phyloP scores from a whole-genome alignment of 306 rosid species.

The Acacia acuminata region DNA sequence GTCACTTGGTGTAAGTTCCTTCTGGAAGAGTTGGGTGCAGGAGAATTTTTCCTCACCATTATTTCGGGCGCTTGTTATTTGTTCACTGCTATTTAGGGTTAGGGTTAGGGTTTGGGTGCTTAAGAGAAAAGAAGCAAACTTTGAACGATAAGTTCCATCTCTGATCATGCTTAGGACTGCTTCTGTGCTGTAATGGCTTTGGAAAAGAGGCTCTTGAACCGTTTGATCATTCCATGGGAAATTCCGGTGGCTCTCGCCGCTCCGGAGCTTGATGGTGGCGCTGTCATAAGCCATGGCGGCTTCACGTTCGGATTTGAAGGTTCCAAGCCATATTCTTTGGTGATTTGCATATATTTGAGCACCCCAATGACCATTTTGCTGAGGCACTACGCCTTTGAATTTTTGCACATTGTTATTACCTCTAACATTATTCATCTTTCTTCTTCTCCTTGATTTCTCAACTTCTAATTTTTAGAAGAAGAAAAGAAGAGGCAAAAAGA shows the following conservation, averaged over 20 bases:
- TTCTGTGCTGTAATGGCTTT: constrained; percentile 52
- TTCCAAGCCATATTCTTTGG: constrained; percentile 91
- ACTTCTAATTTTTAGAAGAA: neutral
- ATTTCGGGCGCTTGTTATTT: constrained; percentile 11
- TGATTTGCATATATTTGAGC: constrained; percentile 86
- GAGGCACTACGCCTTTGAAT: constrained; percentile 84
- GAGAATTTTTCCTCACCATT: constrained; percentile 31
- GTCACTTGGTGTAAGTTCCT: constrained; percentile 87
- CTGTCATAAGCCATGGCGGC: constrained; percentile 94
- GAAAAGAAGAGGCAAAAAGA: neutral
- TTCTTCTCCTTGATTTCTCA: neutral
- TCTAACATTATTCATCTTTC: constrained; percentile 6
- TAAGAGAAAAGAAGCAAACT: constrained; percentile 51
- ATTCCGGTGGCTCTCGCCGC: constrained; percentile 63
- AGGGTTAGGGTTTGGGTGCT: constrained; percentile 25
- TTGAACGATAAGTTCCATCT: constrained; percentile 68
- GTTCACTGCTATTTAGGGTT: neutral
- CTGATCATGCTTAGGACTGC: constrained; percentile 69
- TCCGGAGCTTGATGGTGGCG: constrained; percentile 71
- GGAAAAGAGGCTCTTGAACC: constrained; percentile 64
- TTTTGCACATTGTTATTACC: constrained; percentile 23
- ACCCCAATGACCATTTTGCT: constrained; percentile 91
- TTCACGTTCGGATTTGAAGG: constrained; percentile 67
- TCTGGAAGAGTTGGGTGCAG: constrained; percentile 65
- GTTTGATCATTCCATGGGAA: constrained; percentile 67